Percentiles rank a stretch among this genome's conserved stretches.
phyloP scores from a whole-genome alignment of 176 grass and related monocot species.

The Carex myosuroides region DNA sequence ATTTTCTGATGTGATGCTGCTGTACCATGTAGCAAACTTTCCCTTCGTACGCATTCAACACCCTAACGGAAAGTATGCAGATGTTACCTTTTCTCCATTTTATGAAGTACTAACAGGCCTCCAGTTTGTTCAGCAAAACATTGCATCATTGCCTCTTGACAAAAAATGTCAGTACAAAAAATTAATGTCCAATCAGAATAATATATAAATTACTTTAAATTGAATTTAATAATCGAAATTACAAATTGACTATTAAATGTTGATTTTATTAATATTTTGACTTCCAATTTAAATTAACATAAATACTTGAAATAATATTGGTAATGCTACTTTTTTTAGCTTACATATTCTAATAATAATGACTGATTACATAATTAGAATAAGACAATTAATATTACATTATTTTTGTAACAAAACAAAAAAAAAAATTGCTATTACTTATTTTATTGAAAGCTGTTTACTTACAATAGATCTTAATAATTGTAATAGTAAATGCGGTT shows the following conservation, averaged over 20 bases:
- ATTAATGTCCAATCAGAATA: not conserved
- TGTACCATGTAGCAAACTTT: not conserved
- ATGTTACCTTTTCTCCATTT: not conserved
- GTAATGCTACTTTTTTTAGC: not conserved
- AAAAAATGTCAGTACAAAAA: not conserved
- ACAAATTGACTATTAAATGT: not conserved
- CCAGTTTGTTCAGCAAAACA: not conserved
- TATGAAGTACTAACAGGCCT: not conserved
- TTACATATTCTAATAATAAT: not conserved
- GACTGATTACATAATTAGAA: not conserved
- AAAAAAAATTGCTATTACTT: not conserved
- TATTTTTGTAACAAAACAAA: too few species aligned
- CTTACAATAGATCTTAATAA: not conserved
- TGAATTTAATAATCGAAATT: not conserved
- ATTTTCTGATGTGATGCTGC: constrained; percentile 9
- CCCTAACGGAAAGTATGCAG: not conserved
- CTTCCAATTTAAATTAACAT: not conserved
- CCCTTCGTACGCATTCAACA: not conserved
- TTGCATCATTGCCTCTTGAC: not conserved
- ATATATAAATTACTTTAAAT: not conserved
- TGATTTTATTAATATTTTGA: not conserved
- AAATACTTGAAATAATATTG: not conserved
- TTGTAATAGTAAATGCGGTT: not conserved
- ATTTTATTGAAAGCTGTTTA: not conserved
- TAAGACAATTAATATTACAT: not conserved